Conservation (phyloP, 2,329 filamentous ascomycete genomes). For the Karstenula rhodostoma region DNA sequence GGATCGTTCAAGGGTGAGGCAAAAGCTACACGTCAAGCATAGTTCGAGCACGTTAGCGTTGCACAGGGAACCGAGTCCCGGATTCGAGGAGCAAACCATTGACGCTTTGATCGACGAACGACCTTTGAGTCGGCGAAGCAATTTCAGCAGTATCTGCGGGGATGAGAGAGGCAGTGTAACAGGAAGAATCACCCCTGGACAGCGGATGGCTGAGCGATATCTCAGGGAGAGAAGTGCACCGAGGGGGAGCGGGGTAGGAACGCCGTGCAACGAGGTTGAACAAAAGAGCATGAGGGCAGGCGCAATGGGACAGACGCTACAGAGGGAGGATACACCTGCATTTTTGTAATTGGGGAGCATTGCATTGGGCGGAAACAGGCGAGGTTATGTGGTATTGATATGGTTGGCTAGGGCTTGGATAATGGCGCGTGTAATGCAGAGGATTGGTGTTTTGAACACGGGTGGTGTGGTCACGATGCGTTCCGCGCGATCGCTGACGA, state of each 20-base stretch:
- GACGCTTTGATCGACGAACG: slow-evolving; percentile 21
- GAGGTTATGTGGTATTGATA: background rate
- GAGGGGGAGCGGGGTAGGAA: slow-evolving; percentile 19
- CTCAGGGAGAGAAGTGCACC: slow-evolving; percentile 30
- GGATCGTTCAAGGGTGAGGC: background rate
- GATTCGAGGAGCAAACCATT: slow-evolving; percentile 21
- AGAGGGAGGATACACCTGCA: slow-evolving; percentile 34
- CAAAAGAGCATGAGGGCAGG: slow-evolving; percentile 12
- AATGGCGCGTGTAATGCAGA: background rate
- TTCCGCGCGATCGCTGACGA: background rate
- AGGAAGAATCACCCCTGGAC: slow-evolving; percentile 38
- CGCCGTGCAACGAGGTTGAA: slow-evolving; percentile 19
- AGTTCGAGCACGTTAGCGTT: slow-evolving; percentile 27
- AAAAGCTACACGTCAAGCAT: slow-evolving; percentile 18
- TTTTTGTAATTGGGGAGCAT: slow-evolving; percentile 23
- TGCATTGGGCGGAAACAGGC: background rate
- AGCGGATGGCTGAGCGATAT: slow-evolving; percentile 43
- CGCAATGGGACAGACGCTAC: slow-evolving; percentile 18
- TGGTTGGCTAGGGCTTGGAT: background rate
- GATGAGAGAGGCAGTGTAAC: slow-evolving; percentile 11
- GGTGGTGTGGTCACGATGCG: background rate
- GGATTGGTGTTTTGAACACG: background rate
- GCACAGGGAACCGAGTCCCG: slow-evolving; percentile 26
- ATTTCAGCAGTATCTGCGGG: background rate
- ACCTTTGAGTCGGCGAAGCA: slow-evolving; percentile 6